Evolutionary conservation across 139 green algal genomes (phyloP).

Genomic region (Chlorella ohadii): DNA sequence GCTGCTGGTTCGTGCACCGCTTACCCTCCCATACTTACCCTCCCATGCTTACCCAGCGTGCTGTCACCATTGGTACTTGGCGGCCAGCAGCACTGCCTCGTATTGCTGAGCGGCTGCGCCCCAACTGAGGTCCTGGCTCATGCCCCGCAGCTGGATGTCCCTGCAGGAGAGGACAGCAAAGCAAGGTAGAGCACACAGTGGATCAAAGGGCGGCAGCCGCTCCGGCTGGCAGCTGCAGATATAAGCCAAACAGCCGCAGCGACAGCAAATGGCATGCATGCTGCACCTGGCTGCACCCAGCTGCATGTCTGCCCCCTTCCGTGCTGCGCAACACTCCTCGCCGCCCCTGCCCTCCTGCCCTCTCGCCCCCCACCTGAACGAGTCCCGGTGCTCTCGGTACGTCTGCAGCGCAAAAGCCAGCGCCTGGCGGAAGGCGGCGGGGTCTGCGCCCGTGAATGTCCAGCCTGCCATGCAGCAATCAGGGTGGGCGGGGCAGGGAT

Average conservation of each 20-base stretch:
- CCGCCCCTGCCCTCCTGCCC: background rate
- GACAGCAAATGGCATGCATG: too few relatives aligned
- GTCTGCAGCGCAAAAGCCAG: constrained; percentile 79
- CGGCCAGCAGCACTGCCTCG: constrained; percentile 17
- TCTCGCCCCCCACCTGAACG: constrained; percentile 52
- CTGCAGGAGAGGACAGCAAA: constrained; percentile 3
- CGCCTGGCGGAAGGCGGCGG: constrained; percentile 66
- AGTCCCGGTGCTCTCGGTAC: constrained; percentile 72
- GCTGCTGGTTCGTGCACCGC: too few relatives aligned
- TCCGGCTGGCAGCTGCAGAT: too few relatives aligned
- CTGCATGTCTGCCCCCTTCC: too few relatives aligned
- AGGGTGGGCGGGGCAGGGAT: background rate
- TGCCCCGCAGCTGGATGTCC: constrained; percentile 65
- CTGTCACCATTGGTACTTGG: constrained; percentile 32
- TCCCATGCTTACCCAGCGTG: too few relatives aligned
- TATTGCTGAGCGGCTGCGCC: constrained; percentile 24
- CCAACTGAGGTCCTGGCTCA: constrained; percentile 88
- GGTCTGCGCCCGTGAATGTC: constrained; percentile 78
- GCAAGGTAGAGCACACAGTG: too few relatives aligned
- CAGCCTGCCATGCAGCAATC: constrained; percentile 54
- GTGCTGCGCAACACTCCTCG: too few relatives aligned
- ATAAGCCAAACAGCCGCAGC: too few relatives aligned
- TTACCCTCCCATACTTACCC: too few relatives aligned
- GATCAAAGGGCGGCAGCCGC: too few relatives aligned
- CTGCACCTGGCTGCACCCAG: too few relatives aligned